Evolutionary conservation across 768 basidiomycete genomes (phyloP), one percentile per base, ranked within the genome.

Genomic region (Pulveroboletus ravenelii): DNA sequence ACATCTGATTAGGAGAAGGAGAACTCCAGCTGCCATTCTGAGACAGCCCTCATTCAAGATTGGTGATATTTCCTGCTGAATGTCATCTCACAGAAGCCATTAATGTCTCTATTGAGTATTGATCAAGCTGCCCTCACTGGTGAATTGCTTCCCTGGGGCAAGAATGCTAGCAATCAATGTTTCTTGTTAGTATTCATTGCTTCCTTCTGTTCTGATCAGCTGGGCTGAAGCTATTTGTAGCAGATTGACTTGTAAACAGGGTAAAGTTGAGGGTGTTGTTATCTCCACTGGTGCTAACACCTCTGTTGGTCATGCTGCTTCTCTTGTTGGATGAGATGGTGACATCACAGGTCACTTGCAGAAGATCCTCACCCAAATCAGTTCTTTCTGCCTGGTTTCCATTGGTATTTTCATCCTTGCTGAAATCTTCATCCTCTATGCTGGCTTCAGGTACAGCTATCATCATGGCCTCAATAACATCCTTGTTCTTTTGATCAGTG

Each of bases 21-120:
- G n/a, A n/a, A n/a, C n/a, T n/a, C n/a, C n/a, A n/a, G n/a, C n/a
- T n/a, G n/a, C n/a, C n/a, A n/a, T n/a, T n/a, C n/a, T n/a, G n/a
- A n/a, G n/a, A n/a, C n/a, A n/a, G n/a, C n/a, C n/a, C 53, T 78
- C 93, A 4, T 98, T 97, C 91, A 98, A 98, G 75, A 97, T 97
- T 70, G 95, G 95, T 75, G 95, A 98, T 63, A 89, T 98, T 97
- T 52, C 93, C 95, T 47, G 94, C 93, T 54, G 95, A 98, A 67
- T 97, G 94, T 72, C 92, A 94, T 79, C 85, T 98, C 52, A 88
- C 86, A 7, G 95, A 98, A 68, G 84, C 94, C 48, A 84, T 97
- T 81, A 97, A 97, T 72, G 89, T 98, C 35, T 95, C 92, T 34
- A 97, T 97, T 4, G 95, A 98, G 92, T 34, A 97, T 97, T 4